Evolutionary conservation across 768 basidiomycete species (phyloP), one percentile per base, ranked within the genome.

Genomic region (Rhizopogon vesiculosus): DNA sequence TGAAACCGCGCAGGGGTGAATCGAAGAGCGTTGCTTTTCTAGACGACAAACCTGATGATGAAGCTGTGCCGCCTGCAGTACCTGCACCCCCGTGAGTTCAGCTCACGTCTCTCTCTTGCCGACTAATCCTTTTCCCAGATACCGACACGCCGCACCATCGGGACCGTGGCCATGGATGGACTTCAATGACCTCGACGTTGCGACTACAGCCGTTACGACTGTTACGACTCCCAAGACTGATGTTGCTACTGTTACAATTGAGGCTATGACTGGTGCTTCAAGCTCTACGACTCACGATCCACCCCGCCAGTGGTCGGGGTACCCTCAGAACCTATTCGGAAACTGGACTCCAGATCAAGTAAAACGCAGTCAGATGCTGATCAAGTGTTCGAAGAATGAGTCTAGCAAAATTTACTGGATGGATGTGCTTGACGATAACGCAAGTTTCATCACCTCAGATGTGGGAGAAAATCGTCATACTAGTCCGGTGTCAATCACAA

Each of bases 161-260:
- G 70, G 67, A 8, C 72, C 69, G 7, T 73, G 71, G 71, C 70
- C 70, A n/a, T 73, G 72, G 72, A 60, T 58, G 56, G 62, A 63
- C 28, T 54, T 64, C 5, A 33, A 10, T 12, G 10, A 56, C 16
- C 29, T 22, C 15, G 51, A 28, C 13, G 2, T 16, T 15, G n/a
- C 46, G 2, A 3, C 31, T 8, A 33, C 8, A 8, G 9, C 31
- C 3, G 8, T 33, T 33, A 33, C 18, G 7, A 35, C 46, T 19
- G 31, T 1, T 4, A 35, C 7, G 1, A 43, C 67, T 42, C 61
- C 56, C 45, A 64, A 59, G 38, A 63, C 69, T 38, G 69, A 69
- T 38, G 62, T 69, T 8, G 31, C 31, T 31, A 31, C 31, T 29
- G 48, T 5, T 0, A 44, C 5, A 3, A 51, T 18, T 60, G 62